Evolutionary conservation across 2,329 filamentous ascomycete species (phyloP).

Genomic region (Nannizziopsis barbatae): DNA sequence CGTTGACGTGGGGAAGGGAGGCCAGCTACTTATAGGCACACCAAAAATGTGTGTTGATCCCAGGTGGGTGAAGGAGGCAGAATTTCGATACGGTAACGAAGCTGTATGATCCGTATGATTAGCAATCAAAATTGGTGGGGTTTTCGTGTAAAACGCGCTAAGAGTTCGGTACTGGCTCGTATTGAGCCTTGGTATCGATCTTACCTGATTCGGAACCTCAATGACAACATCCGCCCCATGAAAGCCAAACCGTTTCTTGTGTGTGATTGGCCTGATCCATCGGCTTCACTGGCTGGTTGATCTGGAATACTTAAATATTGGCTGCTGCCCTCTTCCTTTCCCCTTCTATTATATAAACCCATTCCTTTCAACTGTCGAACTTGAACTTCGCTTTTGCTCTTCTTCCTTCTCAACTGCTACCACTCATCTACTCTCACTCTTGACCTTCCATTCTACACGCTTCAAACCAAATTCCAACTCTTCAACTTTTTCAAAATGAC

Average conservation of each 20-base stretch:
- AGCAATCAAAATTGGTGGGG: slow-evolving; percentile 15
- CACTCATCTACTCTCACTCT: slow-evolving; percentile 20
- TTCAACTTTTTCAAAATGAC: slow-evolving; percentile 70
- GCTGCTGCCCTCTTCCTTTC: slow-evolving; percentile 22
- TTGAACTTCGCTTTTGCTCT: slow-evolving; percentile 18
- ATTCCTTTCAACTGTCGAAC: slow-evolving; percentile 18
- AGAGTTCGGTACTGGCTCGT: slow-evolving; percentile 6
- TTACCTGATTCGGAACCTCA: slow-evolving; percentile 15
- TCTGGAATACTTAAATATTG: slow-evolving; percentile 29
- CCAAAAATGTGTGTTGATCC: slow-evolving; percentile 36
- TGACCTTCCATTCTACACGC: slow-evolving; percentile 15
- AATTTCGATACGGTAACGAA: slow-evolving; percentile 37
- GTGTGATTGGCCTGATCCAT: slow-evolving; percentile 32
- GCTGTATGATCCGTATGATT: slow-evolving; percentile 40
- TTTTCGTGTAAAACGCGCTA: background rate
- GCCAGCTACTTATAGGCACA: slow-evolving; percentile 36
- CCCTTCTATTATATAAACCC: slow-evolving; percentile 22
- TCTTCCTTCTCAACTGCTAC: slow-evolving; percentile 9
- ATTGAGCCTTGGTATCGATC: background rate
- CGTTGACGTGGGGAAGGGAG: slow-evolving; percentile 19
- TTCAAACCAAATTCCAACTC: slow-evolving; percentile 18
- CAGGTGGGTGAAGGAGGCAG: slow-evolving; percentile 32
- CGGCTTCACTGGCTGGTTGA: slow-evolving; percentile 30
- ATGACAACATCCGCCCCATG: slow-evolving; percentile 12
- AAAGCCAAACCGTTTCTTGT: background rate